Percentiles rank a stretch among this genome's conserved stretches.
phyloP scores from a whole-genome alignment of 2,329 filamentous ascomycete genomes.

The Neopestalotiopsis sp. region DNA sequence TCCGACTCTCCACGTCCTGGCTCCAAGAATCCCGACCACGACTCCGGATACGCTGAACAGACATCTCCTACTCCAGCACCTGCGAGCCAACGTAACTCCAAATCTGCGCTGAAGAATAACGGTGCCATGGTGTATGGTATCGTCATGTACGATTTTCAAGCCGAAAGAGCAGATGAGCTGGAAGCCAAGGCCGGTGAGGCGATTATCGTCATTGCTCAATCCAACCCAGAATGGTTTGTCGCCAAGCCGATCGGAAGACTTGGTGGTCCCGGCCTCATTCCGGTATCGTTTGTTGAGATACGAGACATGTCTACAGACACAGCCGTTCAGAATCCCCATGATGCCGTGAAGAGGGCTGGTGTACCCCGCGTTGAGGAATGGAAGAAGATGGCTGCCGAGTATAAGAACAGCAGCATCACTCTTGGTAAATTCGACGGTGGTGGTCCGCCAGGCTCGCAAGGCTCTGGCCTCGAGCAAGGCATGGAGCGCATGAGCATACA shows the following conservation, averaged over 20 bases:
- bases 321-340: conserved; percentile 79
- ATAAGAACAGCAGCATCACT: conserved; percentile 98
- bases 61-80: conserved; percentile 37
- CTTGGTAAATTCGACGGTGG: conserved; percentile 84
- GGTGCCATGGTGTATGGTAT: conserved; percentile 96
- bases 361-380: conserved; percentile 97
- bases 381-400: conserved; percentile 99
- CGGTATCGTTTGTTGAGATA: conserved; percentile 96
- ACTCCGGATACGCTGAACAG: conserved; percentile 83
- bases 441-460: conserved; percentile 41
- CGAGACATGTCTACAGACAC: conserved; percentile 89
- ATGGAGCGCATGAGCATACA: conserved; percentile 82
- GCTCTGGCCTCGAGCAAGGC: conserved; percentile 55
- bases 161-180: conserved; percentile 92
- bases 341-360: conserved; percentile 85
- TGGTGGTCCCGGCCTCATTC: conserved; percentile 94
- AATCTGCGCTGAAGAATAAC: conserved; percentile 51
- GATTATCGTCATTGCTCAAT: conserved; percentile 98
- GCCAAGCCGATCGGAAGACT: conserved; percentile 97
- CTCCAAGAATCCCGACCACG: conserved; percentile 74
- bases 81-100: conserved; percentile 53
- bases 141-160: conserved; percentile 95
- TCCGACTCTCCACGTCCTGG: conserved; percentile 61
- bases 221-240: conserved; percentile 98
- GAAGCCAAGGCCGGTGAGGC: conserved; percentile 95